Percentiles rank a stretch among this genome's conserved stretches.
Conservation (phyloP, 495 filamentous ascomycete genomes). For the Lepraria neglecta region DNA sequence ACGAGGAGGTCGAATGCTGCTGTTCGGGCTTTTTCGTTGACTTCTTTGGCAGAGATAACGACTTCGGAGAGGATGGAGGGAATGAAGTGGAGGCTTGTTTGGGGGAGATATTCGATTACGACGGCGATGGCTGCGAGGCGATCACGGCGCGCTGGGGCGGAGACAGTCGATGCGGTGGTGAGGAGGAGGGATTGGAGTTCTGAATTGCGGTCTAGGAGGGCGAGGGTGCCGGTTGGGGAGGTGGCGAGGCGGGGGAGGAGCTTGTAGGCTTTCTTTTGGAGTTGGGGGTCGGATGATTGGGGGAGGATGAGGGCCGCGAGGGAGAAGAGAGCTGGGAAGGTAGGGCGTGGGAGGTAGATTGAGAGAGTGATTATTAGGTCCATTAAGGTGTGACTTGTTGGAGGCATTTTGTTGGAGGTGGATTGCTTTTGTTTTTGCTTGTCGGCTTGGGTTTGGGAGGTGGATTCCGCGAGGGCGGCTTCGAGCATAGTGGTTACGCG, state of each 20-base stretch:
- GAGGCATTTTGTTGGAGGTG: slow-evolving; percentile 69
- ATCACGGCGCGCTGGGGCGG: slow-evolving; percentile 75
- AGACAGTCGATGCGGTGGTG: slow-evolving; percentile 68
- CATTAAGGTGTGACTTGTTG: slow-evolving; percentile 91
- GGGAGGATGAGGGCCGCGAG: slow-evolving; percentile 76
- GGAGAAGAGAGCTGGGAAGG: slow-evolving; percentile 72
- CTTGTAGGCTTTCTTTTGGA: slow-evolving; percentile 99
- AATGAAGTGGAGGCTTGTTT: slow-evolving; percentile 79
- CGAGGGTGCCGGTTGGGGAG: slow-evolving; percentile 63
- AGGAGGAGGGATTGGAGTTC: slow-evolving; percentile 79
- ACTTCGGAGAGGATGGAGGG: slow-evolving; percentile 86
- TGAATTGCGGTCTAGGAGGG: slow-evolving; percentile 60
- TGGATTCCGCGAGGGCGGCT: slow-evolving; percentile 57
- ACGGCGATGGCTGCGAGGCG: slow-evolving; percentile 75
- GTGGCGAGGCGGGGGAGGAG: slow-evolving; percentile 82
- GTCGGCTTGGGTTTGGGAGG: slow-evolving; percentile 42
- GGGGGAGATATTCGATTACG: slow-evolving; percentile 68
- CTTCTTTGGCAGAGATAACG: slow-evolving; percentile 89
- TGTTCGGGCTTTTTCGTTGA: slow-evolving; percentile 87
- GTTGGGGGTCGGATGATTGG: slow-evolving; percentile 66
- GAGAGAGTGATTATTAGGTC: slow-evolving; percentile 94
- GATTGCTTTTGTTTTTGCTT: slow-evolving; percentile 57
- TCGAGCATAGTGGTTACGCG: slow-evolving; percentile 81
- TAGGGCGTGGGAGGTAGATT: slow-evolving; percentile 77
- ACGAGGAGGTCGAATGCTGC: slow-evolving; percentile 88